Base-by-base conservation (phyloP, 495 filamentous ascomycete species). In the Pyronema omphalodes region DNA sequence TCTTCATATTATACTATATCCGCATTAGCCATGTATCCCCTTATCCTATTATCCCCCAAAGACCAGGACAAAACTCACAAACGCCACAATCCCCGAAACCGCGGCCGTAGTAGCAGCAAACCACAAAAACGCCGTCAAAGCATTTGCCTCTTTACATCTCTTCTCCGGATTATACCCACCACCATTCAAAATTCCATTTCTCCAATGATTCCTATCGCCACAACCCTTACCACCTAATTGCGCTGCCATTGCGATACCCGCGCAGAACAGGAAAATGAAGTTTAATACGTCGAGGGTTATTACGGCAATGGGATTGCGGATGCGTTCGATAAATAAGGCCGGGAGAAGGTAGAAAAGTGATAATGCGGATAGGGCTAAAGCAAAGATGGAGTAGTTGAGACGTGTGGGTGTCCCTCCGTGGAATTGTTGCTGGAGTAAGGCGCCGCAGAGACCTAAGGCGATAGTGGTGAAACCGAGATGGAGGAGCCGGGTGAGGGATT, bases 101-200 rank as follows among this genome's bases (percentile, higher is more conserved):
- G 55, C 58, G 9, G 37, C 55, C 18, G 23, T 29, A 29, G 23
- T 29, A 29, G 60, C 56, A 0, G 62, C 54, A 12, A 65, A 64
- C 62, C 62, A 65, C 51, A 59, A 36, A 40, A 65, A 65, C 1
- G 61, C 62, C 0, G 62, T 65, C 55, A 65, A 55, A 0, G 62
- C 58, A 33, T 65, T 56, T 6, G 62, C 62, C 58, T 65, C 62
- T 11, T 53, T 55, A 36, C 62, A 65, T 11, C 62, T 54, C 9
- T 47, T 14, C 3, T 29, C 0, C 17, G 52, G 50, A 1, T 47
- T 48, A 9, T 51, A 7, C 1, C 61, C 62, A 1, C 62, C 62
- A 7, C 62, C 62, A 45, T 57, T 55, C 6, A 56, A 59, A 29
- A 65, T 65, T 0, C 62, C 62, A 3, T 65, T 65, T 1, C 34